Evolutionary conservation across 208 protist species (phyloP), one percentile per base, ranked within the genome.

Genomic region (Willaertia magna): DNA sequence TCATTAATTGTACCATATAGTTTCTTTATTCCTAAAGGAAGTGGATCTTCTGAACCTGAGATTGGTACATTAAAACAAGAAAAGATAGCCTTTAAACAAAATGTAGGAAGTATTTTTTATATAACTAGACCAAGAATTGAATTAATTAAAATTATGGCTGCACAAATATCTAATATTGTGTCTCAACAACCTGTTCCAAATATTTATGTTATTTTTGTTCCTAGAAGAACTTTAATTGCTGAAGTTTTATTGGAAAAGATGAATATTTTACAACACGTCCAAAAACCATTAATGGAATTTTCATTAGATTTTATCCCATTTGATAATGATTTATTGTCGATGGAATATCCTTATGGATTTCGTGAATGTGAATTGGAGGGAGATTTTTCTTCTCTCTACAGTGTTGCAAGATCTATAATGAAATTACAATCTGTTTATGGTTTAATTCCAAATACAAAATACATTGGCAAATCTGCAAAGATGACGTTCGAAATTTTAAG

Each of bases 371-470:
- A 48, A 39, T 46, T 76, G 51, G 84, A 86, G 6, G 84, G 84
- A 18, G 52, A 86, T 67, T 44, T 11, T 30, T 39, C 14, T 18
- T 4, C 40, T 9, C 39, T 86, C 1, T 86, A 75, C 22, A 40
- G 11, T 74, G 42, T 86, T 7, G 76, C 84, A n/a, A 4, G 52
- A 49, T 22, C 40, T n/a, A 48, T 86, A 16, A 76, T 86, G 84
- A 86, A 86, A 47, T n/a, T 86, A 47, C 52, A 86, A 67, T 40
- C 48, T 48, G 9, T 74, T 3, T 86, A 74, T 67, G 84, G 84
- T 43, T 2, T 86, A 0, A 76, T 86, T 49, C 84, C 84, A 47
- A 22, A 44, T 7, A 82, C 76, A 16, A 86, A 48, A 67, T 59
- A 47, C 44, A 14, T 30, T 18, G 84, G 84, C 44, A n/a, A 43